phyloP scores from a whole-genome alignment of 139 green algal species.

The Axilococcus clingmanii region DNA sequence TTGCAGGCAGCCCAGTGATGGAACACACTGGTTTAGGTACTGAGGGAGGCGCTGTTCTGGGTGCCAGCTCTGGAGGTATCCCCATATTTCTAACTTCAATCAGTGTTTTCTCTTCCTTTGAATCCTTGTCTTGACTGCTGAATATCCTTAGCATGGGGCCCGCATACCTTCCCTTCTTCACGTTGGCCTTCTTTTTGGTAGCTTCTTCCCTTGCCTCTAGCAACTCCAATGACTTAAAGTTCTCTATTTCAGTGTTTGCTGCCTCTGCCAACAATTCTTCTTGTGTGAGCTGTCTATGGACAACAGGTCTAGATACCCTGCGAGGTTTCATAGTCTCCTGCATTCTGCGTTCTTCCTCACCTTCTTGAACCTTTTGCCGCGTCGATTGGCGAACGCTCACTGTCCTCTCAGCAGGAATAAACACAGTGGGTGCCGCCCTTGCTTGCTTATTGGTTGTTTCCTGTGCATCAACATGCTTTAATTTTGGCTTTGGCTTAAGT shows the following conservation, averaged over 20 bases:
- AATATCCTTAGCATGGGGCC: slow-evolving; percentile 45
- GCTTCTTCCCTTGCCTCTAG: slow-evolving; percentile 52
- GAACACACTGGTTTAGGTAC: slow-evolving; percentile 5
- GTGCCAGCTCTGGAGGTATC: slow-evolving; percentile 23
- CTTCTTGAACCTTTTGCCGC: slow-evolving; percentile 36
- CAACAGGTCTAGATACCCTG: not conserved
- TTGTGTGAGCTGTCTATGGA: slow-evolving; percentile 43
- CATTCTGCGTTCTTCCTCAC: slow-evolving; percentile 27
- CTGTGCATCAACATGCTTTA: too few relatives aligned
- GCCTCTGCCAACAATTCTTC: slow-evolving; percentile 82
- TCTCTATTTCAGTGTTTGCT: slow-evolving; percentile 72
- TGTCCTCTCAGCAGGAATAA: slow-evolving; percentile 9
- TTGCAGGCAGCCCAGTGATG: slow-evolving; percentile 29
- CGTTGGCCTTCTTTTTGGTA: slow-evolving; percentile 35
- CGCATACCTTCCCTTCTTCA: slow-evolving; percentile 35
- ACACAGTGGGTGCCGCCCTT: not conserved
- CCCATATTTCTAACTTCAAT: slow-evolving; percentile 45
- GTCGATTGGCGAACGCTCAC: slow-evolving; percentile 41
- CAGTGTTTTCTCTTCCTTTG: slow-evolving; percentile 17
- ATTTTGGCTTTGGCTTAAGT: not conserved
- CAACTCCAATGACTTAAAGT: slow-evolving; percentile 52
- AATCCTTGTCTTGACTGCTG: slow-evolving; percentile 17
- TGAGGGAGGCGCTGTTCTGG: slow-evolving; percentile 10
- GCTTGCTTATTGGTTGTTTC: slow-evolving; percentile 1
- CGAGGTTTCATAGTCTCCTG: slow-evolving; percentile 13